Evolutionary conservation across 306 rosid genomes (phyloP).

Genomic region (Castanea crenata): DNA sequence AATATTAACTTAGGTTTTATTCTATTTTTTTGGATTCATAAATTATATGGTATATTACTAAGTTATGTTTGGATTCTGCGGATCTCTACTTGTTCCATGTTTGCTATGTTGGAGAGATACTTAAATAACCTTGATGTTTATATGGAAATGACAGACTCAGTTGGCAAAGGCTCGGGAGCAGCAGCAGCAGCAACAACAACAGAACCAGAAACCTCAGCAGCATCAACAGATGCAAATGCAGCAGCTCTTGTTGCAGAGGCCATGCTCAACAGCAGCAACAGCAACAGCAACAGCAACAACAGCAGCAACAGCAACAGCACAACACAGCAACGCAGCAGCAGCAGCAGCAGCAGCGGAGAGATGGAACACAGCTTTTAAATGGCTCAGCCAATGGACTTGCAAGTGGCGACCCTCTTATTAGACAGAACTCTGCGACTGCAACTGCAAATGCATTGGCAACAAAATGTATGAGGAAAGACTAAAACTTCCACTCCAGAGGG

Average conservation of each 20-base stretch:
- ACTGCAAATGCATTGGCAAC: conserved; percentile 44
- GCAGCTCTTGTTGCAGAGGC: conserved; percentile 41
- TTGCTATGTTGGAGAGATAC: conserved; percentile 9
- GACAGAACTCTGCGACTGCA: conserved; percentile 43
- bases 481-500: conserved; percentile 49
- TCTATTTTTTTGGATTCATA: not conserved
- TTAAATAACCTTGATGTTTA: conserved; percentile 11
- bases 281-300: not conserved
- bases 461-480: conserved; percentile 43
- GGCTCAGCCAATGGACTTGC: conserved; percentile 35
- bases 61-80: conserved; percentile 11
- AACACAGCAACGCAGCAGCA: not conserved
- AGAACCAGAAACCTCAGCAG: conserved; percentile 40
- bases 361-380: conserved; percentile 38
- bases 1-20: not conserved
- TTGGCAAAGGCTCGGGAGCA: conserved; percentile 47
- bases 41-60: conserved; percentile 5
- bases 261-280: conserved; percentile 45
- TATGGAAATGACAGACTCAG: conserved; percentile 43
- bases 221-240: conserved; percentile 47
- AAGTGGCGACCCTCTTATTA: conserved; percentile 37
- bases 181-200: conserved; percentile 33
- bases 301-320: not conserved
- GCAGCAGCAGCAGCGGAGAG: conserved; percentile 38
- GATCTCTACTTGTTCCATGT: conserved; percentile 1